These are phyloP conservation scores for Prunus mume DNA, from an alignment of 306 rosid species.

Conservation along the genomic window DNA sequence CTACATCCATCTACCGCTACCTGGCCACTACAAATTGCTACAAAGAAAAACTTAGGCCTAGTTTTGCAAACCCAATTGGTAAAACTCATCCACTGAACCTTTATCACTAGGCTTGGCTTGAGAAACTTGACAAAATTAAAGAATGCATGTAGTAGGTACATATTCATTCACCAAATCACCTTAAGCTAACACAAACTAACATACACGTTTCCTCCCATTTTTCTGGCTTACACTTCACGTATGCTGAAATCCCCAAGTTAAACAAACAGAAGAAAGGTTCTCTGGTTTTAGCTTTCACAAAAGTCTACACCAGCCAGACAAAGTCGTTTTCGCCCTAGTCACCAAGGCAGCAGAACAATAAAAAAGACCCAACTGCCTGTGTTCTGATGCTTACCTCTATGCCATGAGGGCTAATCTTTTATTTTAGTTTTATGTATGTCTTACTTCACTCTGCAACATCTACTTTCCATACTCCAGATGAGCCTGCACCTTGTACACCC, in stretches of 20 bases:
- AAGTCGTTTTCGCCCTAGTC: neutral
- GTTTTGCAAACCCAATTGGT: neutral
- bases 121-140: slow-evolving; percentile 3
- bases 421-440: slow-evolving; percentile 10
- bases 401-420: neutral
- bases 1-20: neutral
- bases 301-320: slow-evolving; percentile 15
- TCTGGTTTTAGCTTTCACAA: slow-evolving; percentile 18
- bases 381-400: slow-evolving; percentile 17
- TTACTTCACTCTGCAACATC: slow-evolving; percentile 30
- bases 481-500: slow-evolving; percentile 20
- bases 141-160: slow-evolving; percentile 3
- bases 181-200: neutral
- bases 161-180: slow-evolving; percentile 7
- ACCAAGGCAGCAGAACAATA: slow-evolving; percentile 26
- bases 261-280: slow-evolving; percentile 13
- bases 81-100: neutral
- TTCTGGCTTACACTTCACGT: slow-evolving; percentile 8
- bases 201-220: neutral
- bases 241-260: slow-evolving; percentile 5
- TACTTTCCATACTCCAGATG: slow-evolving; percentile 21
- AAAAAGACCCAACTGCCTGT: slow-evolving; percentile 24
- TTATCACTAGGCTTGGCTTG: neutral
- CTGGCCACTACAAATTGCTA: neutral
- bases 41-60: neutral